Evolutionary conservation across 345 rosid genomes (phyloP).

Genomic region (Excoecaria cochinchinensis): DNA sequence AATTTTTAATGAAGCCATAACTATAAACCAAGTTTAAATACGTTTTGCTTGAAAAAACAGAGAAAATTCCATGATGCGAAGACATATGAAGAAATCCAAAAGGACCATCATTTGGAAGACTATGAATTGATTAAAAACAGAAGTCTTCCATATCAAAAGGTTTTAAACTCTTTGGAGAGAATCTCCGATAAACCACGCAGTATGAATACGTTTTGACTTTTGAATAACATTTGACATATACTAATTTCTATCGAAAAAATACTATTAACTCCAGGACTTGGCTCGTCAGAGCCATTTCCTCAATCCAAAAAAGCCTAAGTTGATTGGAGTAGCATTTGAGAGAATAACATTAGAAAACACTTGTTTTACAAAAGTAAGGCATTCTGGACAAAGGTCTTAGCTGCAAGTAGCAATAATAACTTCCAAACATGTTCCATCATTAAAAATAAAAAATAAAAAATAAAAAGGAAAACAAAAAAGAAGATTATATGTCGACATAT

Average conservation of each 20-base stretch:
- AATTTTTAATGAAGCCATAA: no score
- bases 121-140: neutral
- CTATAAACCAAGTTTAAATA: neutral
- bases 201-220: neutral
- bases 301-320: neutral
- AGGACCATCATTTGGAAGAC: neutral
- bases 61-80: neutral
- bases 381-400: neutral
- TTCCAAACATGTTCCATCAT: neutral
- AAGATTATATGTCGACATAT: neutral
- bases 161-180: neutral
- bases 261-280: neutral
- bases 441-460: no score
- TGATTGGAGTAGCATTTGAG: neutral
- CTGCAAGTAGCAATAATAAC: neutral
- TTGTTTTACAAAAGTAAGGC: neutral
- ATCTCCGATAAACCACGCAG: neutral
- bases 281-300: neutral
- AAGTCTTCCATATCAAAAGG: neutral
- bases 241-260: neutral
- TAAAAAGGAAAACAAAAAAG: neutral
- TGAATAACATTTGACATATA: neutral
- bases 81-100: neutral
- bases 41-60: neutral
- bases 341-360: neutral